Base-by-base conservation (phyloP, 1,284 basidiomycete species). In the Naganishia liquefaciens region DNA sequence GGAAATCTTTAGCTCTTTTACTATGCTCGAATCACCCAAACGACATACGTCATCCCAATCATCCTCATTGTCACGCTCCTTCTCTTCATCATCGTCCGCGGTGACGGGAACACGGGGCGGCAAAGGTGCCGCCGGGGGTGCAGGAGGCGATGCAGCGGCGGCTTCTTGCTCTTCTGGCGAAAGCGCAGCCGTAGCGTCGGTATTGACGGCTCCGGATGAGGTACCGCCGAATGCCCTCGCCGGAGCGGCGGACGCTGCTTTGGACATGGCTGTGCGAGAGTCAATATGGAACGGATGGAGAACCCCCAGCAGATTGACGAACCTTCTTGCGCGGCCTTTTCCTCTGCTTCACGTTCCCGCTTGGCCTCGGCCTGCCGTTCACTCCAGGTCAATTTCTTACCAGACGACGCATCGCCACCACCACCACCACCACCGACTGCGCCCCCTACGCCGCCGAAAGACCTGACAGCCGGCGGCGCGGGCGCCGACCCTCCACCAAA, bases 301-400 rank as follows among this genome's bases (percentile, higher is more conserved):
- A 40, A 19, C 15, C 42, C 21, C 11, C 81, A 28, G 82, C 46
- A 33, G 68, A 70, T 65, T 69, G 73, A 72, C 51, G 19, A 10
- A 62, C 66, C 49, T 42, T 63, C 46, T 68, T 80, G 81, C 71
- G 89, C 91, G 28, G 80, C 82, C 2, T 82, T 81, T 67, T 91
- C 90, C 67, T 96, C 93, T 72, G 90, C 90, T 70, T 88, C 89
- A 11, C 83, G 81, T 71, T 91, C 88, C 73, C 88, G 88, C 82
- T 93, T 93, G 3, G 91, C 88, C 37, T 88, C 80, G 0, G 90
- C 91, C 75, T 95, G 92, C 43, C 93, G 83, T 76, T 95, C 89
- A 67, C 85, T 88, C 93, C 93, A 95, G 0, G 91, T 93, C 63
- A 94, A 78, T 76, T 92, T 93, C 82, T 90, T 89, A 1, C 58